Conservation (phyloP, 768 basidiomycete species). For the Boletus eberwhitei region DNA sequence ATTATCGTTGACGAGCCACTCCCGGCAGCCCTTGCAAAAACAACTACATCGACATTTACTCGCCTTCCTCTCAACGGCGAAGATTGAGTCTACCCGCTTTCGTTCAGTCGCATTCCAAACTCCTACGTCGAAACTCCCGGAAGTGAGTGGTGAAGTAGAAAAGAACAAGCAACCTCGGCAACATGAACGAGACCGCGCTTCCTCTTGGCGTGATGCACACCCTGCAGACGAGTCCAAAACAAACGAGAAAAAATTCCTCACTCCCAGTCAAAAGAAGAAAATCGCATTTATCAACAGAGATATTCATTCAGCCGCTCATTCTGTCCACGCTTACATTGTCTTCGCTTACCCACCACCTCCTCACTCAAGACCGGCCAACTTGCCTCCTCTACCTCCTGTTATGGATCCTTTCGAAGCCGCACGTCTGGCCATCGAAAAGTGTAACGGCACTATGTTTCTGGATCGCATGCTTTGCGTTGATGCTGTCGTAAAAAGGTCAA, state of each 20-base stretch:
- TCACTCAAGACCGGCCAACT: conserved; percentile 41
- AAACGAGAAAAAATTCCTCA: conserved; percentile 67
- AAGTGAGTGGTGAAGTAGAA: conserved; percentile 32
- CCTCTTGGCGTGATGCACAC: conserved; percentile 52
- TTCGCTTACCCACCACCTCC: conserved; percentile 67
- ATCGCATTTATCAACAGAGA: conserved; percentile 93
- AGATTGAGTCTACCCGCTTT: conserved; percentile 91
- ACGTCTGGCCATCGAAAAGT: conserved; percentile 48
- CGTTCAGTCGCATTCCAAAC: conserved; percentile 89
- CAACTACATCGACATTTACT: conserved; percentile 76
- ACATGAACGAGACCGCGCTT: conserved; percentile 58
- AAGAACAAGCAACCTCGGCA: conserved; percentile 34
- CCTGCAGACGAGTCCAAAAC: conserved; percentile 41
- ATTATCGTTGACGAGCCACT: not conserved
- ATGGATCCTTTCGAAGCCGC: conserved; percentile 76
- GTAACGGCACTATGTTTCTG: conserved; percentile 72
- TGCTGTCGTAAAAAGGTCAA: conserved; percentile 41
- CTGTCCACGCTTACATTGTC: conserved; percentile 87
- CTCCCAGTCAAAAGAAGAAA: conserved; percentile 83
- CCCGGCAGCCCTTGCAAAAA: conserved; percentile 64
- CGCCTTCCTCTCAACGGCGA: conserved; percentile 64
- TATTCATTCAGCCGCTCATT: conserved; percentile 73
- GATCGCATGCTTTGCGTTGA: conserved; percentile 81
- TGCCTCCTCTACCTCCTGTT: conserved; percentile 46
- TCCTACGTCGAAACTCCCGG: conserved; percentile 65